A percentile compares a stretch with the other conserved stretches of the same genome.
phyloP scores from a whole-genome alignment of 2,329 filamentous ascomycete species.

The Pseudonectria foliicola region DNA sequence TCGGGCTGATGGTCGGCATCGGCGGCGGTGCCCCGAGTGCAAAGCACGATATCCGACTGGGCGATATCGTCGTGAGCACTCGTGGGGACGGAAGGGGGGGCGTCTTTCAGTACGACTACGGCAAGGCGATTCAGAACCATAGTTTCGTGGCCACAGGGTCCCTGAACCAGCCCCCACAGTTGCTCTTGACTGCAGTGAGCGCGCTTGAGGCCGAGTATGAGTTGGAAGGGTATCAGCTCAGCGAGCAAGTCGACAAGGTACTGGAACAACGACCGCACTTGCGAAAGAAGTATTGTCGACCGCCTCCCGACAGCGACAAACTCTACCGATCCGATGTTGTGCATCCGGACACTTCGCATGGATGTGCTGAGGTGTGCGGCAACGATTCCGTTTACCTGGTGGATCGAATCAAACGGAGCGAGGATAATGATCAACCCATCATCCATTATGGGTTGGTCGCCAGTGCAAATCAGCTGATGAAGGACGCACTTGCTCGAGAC shows the following conservation, averaged over 20 bases:
- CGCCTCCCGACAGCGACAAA: constrained; percentile 1
- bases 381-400: constrained; percentile 1
- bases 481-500: constrained; percentile 10
- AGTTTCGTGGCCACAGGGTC: constrained; percentile 2
- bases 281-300: constrained; percentile 4
- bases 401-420: background rate
- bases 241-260: background rate
- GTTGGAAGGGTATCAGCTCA: constrained; percentile 4
- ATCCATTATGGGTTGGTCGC: constrained; percentile 16
- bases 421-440: constrained; percentile 7
- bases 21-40: constrained; percentile 26
- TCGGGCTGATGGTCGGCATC: constrained; percentile 14
- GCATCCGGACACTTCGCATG: constrained; percentile 1
- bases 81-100: background rate
- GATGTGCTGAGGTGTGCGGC: constrained; percentile 3
- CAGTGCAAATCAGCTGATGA: constrained; percentile 12
- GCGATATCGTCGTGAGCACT: constrained; percentile 14
- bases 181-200: constrained; percentile 1
- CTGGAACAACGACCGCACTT: constrained; percentile 4
- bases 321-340: constrained; percentile 5
- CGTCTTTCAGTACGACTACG: constrained; percentile 17
- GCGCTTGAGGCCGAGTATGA: constrained; percentile 3
- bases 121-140: constrained; percentile 9
- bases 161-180: constrained; percentile 9
- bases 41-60: constrained; percentile 24